Evolutionary conservation across 352 stramenopile species (phyloP).

Genomic region (Phytophthora quininea): DNA sequence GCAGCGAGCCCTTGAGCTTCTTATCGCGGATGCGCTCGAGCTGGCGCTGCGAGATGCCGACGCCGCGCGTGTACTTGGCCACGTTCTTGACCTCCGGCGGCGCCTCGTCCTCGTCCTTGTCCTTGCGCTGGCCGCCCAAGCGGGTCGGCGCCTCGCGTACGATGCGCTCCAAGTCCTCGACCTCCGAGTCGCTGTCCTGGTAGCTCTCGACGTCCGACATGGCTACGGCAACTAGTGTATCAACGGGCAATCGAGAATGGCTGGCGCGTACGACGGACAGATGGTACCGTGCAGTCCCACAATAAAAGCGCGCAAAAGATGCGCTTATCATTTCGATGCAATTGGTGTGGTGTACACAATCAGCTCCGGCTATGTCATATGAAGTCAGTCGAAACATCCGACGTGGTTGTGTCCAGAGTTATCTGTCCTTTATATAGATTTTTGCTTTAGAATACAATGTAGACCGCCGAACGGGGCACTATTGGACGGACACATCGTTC

Average conservation of each 20-base stretch:
- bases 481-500: not conserved
- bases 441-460: no score
- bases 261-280: slow-evolving; percentile 18
- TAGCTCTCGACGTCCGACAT: slow-evolving; percentile 45
- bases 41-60: slow-evolving; percentile 58
- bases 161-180: slow-evolving; percentile 60
- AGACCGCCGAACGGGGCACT: not conserved
- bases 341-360: not conserved
- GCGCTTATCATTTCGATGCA: not conserved
- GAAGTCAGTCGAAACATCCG: not conserved
- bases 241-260: slow-evolving; percentile 20
- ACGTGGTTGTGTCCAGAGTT: no score
- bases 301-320: not conserved
- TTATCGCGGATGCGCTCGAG: slow-evolving; percentile 87
- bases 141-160: slow-evolving; percentile 70
- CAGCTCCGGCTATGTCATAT: not conserved
- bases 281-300: not conserved
- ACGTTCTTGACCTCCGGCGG: slow-evolving; percentile 55
- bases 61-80: slow-evolving; percentile 75
- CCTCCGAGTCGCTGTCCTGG: slow-evolving; percentile 59
- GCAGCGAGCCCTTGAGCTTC: slow-evolving; percentile 83
- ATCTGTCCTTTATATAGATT: no score
- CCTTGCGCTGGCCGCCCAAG: slow-evolving; percentile 40
- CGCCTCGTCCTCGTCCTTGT: slow-evolving; percentile 21
- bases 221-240: slow-evolving; percentile 5